These are phyloP conservation scores for Prunella vulgaris DNA, from an alignment of 257 asterid species.

Conservation along the genomic window DNA sequence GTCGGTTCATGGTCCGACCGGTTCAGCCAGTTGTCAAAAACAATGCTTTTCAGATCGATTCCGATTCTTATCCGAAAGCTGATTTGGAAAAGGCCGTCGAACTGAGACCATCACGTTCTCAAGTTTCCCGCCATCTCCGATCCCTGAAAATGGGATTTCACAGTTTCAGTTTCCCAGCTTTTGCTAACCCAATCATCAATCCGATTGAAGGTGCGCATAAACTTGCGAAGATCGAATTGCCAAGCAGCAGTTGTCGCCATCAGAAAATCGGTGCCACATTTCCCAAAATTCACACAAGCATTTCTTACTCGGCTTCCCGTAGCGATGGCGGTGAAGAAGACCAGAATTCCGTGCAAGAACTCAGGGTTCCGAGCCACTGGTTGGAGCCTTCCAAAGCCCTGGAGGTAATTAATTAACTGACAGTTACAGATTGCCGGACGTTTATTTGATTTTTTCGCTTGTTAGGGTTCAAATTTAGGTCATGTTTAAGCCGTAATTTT, in stretches of 20 bases:
- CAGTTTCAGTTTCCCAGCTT: constrained; percentile 6
- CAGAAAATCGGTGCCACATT: not conserved
- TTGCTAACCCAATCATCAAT: constrained; percentile 9
- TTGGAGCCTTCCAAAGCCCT: constrained; percentile 62
- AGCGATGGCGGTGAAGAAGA: constrained; percentile 28
- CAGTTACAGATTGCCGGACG: not conserved
- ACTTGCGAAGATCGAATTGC: constrained; percentile 8
- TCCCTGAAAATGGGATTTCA: constrained; percentile 19
- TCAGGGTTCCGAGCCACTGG: constrained; percentile 75
- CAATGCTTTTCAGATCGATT: not conserved
- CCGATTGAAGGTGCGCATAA: not conserved
- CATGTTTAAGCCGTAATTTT: not conserved
- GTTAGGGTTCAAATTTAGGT: constrained; percentile 6
- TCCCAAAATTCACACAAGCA: constrained; percentile 1
- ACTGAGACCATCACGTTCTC: not conserved
- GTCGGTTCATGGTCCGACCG: too few relatives aligned
- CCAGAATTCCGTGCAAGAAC: constrained; percentile 42
- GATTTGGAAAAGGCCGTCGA: not conserved
- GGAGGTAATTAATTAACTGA: constrained; percentile 34
- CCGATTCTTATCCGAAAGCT: constrained; percentile 15
- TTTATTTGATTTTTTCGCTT: not conserved
- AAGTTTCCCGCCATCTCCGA: constrained; percentile 4
- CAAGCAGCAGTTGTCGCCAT: not conserved
- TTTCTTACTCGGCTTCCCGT: constrained; percentile 26
- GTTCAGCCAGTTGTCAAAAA: too few relatives aligned